Conservation (phyloP, 176 grass and related monocot species). For the Tillandsia fasciculata region DNA sequence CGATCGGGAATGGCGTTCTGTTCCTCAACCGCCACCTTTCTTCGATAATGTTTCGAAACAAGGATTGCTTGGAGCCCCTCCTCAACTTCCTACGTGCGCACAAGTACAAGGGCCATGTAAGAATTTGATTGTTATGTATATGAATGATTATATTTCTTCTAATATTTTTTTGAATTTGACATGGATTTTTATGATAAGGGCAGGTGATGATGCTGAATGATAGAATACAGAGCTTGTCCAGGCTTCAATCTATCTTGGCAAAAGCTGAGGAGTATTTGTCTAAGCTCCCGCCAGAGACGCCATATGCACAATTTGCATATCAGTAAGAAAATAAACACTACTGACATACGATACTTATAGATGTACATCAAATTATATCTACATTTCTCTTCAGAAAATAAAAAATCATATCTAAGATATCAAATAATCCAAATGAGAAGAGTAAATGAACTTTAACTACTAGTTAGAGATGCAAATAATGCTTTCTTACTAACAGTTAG, state of each 20-base stretch:
- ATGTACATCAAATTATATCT: neutral
- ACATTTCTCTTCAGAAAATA: neutral
- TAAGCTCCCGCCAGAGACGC: slow-evolving; percentile 57
- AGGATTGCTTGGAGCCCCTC: slow-evolving; percentile 79
- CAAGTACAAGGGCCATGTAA: slow-evolving; percentile 73
- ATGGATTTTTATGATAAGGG: neutral
- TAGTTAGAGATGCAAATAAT: too few species aligned
- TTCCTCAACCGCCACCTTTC: slow-evolving; percentile 92
- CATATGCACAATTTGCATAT: slow-evolving; percentile 64
- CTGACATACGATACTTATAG: slow-evolving; percentile 6
- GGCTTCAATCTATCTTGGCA: slow-evolving; percentile 76
- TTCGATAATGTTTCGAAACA: slow-evolving; percentile 92
- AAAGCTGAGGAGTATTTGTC: slow-evolving; percentile 79
- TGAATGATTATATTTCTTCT: neutral
- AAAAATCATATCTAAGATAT: too few species aligned
- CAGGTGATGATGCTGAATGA: slow-evolving; percentile 98
- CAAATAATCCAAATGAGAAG: too few species aligned
- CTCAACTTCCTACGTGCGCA: slow-evolving; percentile 89
- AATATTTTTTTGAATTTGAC: neutral
- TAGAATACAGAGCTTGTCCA: slow-evolving; percentile 62
- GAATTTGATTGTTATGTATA: slow-evolving; percentile 4
- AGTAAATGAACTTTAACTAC: too few species aligned
- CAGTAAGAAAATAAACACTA: slow-evolving; percentile 36
- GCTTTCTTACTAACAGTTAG: too few species aligned
- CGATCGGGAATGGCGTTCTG: slow-evolving; percentile 94